phyloP scores from a whole-genome alignment of 495 filamentous ascomycete genomes.

The Friedmanniomyces endolithicus region DNA sequence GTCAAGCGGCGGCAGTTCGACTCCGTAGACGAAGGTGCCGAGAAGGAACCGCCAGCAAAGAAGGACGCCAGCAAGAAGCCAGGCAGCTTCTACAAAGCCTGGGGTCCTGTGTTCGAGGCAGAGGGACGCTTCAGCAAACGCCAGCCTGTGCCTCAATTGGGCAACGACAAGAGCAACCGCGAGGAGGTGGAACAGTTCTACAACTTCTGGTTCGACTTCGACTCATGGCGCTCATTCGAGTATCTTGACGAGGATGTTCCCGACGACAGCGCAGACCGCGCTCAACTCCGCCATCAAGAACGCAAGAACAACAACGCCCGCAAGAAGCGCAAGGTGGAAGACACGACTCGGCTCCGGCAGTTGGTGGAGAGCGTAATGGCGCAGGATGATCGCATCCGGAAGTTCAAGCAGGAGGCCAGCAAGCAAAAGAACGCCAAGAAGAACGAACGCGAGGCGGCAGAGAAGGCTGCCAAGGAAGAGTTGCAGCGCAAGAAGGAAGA shows the following conservation, averaged over 20 bases:
- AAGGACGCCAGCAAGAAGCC: slow-evolving; percentile 57
- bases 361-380: slow-evolving; percentile 74
- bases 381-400: slow-evolving; percentile 89
- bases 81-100: slow-evolving; percentile 88
- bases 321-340: slow-evolving; percentile 98
- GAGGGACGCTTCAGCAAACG: slow-evolving; percentile 85
- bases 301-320: slow-evolving; percentile 95
- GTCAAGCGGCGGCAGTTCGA: slow-evolving; percentile 90
- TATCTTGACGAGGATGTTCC: slow-evolving; percentile 98
- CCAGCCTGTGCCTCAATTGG: slow-evolving; percentile 74
- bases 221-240: slow-evolving; percentile 95
- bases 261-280: slow-evolving; percentile 95
- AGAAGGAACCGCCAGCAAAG: slow-evolving; percentile 83
- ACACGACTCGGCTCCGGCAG: slow-evolving; percentile 76
- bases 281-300: slow-evolving; percentile 96
- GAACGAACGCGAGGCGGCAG: slow-evolving; percentile 80
- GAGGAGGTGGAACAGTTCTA: slow-evolving; percentile 91
- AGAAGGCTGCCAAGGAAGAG: slow-evolving; percentile 71
- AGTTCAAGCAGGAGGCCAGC: slow-evolving; percentile 79
- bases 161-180: slow-evolving; percentile 72
- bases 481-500: slow-evolving; percentile 64
- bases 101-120: slow-evolving; percentile 71
- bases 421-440: slow-evolving; percentile 90
- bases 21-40: slow-evolving; percentile 85
- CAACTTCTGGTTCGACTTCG: slow-evolving; percentile 99